These are phyloP conservation scores for Saccharomycopsis guyanensis DNA, from an alignment of 805 yeast genomes.

Conservation along the genomic window DNA sequence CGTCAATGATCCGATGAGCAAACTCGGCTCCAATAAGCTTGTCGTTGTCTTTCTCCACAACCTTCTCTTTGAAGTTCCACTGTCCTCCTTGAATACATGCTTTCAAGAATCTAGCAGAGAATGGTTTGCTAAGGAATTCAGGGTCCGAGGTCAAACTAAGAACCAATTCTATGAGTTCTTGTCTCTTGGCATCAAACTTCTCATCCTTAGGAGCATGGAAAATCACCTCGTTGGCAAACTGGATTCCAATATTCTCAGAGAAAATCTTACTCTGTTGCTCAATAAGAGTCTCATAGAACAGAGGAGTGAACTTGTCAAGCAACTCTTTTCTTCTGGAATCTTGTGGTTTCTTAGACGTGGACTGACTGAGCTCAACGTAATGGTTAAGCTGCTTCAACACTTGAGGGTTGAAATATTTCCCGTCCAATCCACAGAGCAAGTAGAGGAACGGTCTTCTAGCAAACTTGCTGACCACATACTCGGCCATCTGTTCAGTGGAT, in stretches of 20 bases:
- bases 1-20: slow-evolving; percentile 32
- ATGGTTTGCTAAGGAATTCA: slow-evolving; percentile 66
- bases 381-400: slow-evolving; percentile 50
- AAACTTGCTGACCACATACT: slow-evolving; percentile 58
- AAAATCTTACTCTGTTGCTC: slow-evolving; percentile 43
- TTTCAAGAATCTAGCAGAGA: slow-evolving; percentile 66
- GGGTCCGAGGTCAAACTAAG: slow-evolving; percentile 47
- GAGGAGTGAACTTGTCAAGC: slow-evolving; percentile 54
- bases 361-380: slow-evolving; percentile 51
- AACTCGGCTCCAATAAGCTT: slow-evolving; percentile 51
- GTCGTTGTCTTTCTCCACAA: slow-evolving; percentile 35
- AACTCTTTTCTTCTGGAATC: slow-evolving; percentile 69
- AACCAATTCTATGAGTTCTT: slow-evolving; percentile 43
- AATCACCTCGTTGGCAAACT: slow-evolving; percentile 69
- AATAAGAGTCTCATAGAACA: slow-evolving; percentile 48
- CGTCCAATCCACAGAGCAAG: slow-evolving; percentile 68
- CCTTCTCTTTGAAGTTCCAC: slow-evolving; percentile 61
- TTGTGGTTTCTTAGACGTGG: slow-evolving; percentile 80
- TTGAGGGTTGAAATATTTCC: slow-evolving; percentile 74
- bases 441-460: slow-evolving; percentile 87
- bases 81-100: slow-evolving; percentile 79
- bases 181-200: slow-evolving; percentile 34
- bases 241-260: slow-evolving; percentile 72
- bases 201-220: slow-evolving; percentile 41
- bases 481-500: slow-evolving; percentile 36